A percentile compares a stretch with the other conserved stretches of the same genome.
Conservation (phyloP, 2,329 filamentous ascomycete genomes). For the Albifimbria verrucaria region DNA sequence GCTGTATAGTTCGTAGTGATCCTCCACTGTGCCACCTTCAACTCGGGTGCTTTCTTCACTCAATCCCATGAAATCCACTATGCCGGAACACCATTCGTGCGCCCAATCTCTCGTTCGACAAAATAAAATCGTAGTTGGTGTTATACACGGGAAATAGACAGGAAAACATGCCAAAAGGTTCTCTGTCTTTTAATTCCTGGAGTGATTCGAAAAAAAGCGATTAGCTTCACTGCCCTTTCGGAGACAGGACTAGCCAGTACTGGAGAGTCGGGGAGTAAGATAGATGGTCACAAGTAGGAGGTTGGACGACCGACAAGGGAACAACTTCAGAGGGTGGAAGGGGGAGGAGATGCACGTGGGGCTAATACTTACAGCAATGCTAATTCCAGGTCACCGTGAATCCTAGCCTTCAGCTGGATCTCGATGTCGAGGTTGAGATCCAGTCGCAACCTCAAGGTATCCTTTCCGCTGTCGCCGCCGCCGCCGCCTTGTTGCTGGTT, state of each 20-base stretch:
- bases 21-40: too few relatives aligned
- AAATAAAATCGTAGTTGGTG: not conserved
- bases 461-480: constrained; percentile 33
- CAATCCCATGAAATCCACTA: too few relatives aligned
- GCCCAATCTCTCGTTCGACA: not conserved
- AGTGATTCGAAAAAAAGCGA: not conserved
- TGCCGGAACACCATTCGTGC: not conserved
- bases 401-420: constrained; percentile 80
- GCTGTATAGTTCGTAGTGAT: too few relatives aligned
- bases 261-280: constrained; percentile 1
- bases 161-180: not conserved
- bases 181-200: not conserved
- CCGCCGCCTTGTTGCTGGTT: constrained; percentile 27
- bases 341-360: not conserved
- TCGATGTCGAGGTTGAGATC: constrained; percentile 83
- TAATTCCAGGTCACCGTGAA: constrained; percentile 79
- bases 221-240: constrained; percentile 1
- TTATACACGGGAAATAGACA: not conserved
- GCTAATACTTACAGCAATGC: constrained; percentile 61
- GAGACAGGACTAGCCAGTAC: constrained; percentile 1
- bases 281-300: not conserved
- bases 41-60: too few relatives aligned
- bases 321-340: constrained; percentile 7
- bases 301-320: too few relatives aligned
- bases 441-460: constrained; percentile 61